These are phyloP conservation scores for Eremothecium coryli DNA, from an alignment of 1,139 yeast genomes.

Conservation along the genomic window DNA sequence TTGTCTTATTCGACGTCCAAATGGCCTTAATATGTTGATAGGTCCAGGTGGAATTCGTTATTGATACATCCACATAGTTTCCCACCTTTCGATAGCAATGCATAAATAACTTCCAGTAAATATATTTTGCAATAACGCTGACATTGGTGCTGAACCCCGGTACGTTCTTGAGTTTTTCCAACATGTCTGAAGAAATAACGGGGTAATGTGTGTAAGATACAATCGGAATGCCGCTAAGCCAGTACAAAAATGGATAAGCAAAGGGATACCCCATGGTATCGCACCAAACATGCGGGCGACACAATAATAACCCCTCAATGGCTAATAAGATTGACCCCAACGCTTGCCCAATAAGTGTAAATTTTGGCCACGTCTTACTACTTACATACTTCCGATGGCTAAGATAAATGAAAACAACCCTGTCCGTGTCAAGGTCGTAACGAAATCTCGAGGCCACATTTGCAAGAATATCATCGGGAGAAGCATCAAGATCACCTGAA, in stretches of 20 bases:
- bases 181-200: conserved; percentile 80
- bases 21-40: conserved; percentile 54
- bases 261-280: conserved; percentile 96
- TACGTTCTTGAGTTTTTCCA: conserved; percentile 43
- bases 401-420: conserved; percentile 68
- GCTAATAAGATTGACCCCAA: conserved; percentile 65
- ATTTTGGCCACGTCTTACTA: conserved; percentile 62
- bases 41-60: conserved; percentile 92
- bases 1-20: conserved; percentile 39
- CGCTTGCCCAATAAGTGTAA: conserved; percentile 83
- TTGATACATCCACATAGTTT: conserved; percentile 51
- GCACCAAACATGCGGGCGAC: conserved; percentile 83
- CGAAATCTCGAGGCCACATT: conserved; percentile 61
- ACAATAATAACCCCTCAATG: conserved; percentile 56
- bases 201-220: conserved; percentile 92
- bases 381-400: conserved; percentile 58
- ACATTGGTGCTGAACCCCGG: conserved; percentile 16
- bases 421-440: conserved; percentile 40
- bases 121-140: conserved; percentile 37
- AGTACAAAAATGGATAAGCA: conserved; percentile 53
- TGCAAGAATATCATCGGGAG: conserved; percentile 44
- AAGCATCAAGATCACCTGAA: conserved; percentile 54
- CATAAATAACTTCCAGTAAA: conserved; percentile 65
- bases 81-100: conserved; percentile 61
- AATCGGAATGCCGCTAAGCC: conserved; percentile 58